Percentiles rank a stretch among this genome's conserved stretches.
Evolutionary conservation across 805 yeast species (phyloP).

Genomic region (Metschnikowia similis): DNA sequence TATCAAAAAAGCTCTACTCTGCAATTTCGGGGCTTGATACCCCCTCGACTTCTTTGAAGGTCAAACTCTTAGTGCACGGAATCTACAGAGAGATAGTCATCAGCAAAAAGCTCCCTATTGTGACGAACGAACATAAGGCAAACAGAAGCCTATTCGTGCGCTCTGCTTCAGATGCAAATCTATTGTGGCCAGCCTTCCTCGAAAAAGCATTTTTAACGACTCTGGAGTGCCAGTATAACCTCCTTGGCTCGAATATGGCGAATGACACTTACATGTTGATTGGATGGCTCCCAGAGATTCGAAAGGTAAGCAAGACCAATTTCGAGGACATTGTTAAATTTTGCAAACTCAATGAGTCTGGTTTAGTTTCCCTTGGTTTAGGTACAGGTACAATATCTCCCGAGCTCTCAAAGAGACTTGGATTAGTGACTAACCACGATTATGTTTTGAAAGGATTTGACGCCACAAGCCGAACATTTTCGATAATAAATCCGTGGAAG

Average conservation of each 20-base stretch:
- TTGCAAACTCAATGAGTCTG: constrained; percentile 25
- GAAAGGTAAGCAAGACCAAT: constrained; percentile 33
- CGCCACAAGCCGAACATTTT: background rate
- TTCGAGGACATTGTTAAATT: constrained; percentile 15
- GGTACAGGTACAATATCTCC: constrained; percentile 57
- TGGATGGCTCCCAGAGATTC: constrained; percentile 70
- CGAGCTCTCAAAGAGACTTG: constrained; percentile 28
- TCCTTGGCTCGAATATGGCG: constrained; percentile 73
- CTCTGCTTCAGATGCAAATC: constrained; percentile 27
- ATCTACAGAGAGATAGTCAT: constrained; percentile 42
- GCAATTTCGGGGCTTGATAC: constrained; percentile 23
- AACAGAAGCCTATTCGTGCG: constrained; percentile 30
- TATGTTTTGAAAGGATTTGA: constrained; percentile 45
- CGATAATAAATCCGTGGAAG: constrained; percentile 37
- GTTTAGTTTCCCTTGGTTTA: constrained; percentile 50
- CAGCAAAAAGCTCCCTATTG: constrained; percentile 44
- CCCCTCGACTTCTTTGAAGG: constrained; percentile 19
- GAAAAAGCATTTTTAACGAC: constrained; percentile 73
- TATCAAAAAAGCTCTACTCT: constrained; percentile 12
- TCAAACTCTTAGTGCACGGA: constrained; percentile 52
- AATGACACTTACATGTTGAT: constrained; percentile 60
- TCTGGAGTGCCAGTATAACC: constrained; percentile 54
- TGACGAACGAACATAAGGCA: constrained; percentile 12
- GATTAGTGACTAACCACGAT: constrained; percentile 61
- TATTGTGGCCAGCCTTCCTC: constrained; percentile 65